Conservation (phyloP, 164 flowering plant species). For the Tinospora cordifolia region DNA sequence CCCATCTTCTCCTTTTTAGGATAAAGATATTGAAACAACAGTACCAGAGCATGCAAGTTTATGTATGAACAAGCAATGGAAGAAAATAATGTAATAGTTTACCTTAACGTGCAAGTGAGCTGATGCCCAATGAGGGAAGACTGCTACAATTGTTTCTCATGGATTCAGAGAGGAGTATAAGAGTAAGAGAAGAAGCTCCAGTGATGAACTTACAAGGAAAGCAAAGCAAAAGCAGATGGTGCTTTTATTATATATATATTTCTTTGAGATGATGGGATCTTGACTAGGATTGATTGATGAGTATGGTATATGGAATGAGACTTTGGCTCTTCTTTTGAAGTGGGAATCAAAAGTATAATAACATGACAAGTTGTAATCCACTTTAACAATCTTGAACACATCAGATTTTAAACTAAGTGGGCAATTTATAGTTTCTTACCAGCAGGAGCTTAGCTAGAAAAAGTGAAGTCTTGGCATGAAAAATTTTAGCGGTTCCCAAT, state of each 20-base stretch:
- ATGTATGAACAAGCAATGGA: no score
- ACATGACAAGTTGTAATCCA: no score
- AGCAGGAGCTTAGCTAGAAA: no score
- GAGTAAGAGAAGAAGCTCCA: slow-evolving; percentile 5
- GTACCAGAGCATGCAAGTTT: no score
- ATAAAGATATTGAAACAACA: no score
- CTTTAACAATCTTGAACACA: no score
- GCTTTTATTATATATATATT: slow-evolving; percentile 17
- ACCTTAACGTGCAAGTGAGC: background rate
- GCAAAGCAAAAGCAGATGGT: slow-evolving; percentile 22
- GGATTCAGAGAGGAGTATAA: slow-evolving; percentile 11
- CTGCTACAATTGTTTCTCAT: background rate
- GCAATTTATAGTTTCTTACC: background rate
- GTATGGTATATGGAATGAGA: slow-evolving; percentile 13
- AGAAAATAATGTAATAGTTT: no score
- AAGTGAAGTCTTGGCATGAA: no score
- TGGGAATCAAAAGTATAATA: no score
- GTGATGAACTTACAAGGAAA: slow-evolving; percentile 30
- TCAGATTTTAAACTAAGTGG: background rate
- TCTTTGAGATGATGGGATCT: slow-evolving; percentile 33
- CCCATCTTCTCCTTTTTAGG: no score
- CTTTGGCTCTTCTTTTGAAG: slow-evolving; percentile 6
- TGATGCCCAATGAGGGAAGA: background rate
- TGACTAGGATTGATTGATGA: slow-evolving; percentile 36
- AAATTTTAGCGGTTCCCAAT: no score